Conservation (phyloP, 306 rosid genomes). For the Sicyos baderoa region DNA sequence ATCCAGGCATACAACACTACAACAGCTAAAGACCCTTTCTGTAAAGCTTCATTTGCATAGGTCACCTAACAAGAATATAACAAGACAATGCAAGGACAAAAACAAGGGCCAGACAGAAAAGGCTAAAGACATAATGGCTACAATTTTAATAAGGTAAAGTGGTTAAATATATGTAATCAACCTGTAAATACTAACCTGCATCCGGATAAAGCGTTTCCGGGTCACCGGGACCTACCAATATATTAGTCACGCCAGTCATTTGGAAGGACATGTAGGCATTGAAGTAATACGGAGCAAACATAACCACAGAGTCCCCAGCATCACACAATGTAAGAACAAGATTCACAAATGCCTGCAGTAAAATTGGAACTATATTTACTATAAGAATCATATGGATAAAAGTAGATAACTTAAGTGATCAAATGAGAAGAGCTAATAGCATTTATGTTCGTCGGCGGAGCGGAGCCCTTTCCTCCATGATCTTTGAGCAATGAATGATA, state of each 20-base stretch:
- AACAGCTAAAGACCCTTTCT: not conserved
- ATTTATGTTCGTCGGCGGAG: not conserved
- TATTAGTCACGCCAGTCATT: conserved; percentile 86
- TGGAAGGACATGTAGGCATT: conserved; percentile 87
- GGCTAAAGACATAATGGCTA: not conserved
- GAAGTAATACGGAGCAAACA: conserved; percentile 95
- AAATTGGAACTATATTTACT: not conserved
- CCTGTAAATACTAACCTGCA: conserved; percentile 45
- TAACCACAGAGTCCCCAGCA: conserved; percentile 76
- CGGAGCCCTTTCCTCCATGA: not conserved
- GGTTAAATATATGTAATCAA: not conserved
- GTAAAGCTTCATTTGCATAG: not conserved
- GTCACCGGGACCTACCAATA: conserved; percentile 73
- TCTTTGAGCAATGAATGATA: not conserved
- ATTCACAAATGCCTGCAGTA: conserved; percentile 88
- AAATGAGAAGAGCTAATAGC: not conserved
- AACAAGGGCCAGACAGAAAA: not conserved
- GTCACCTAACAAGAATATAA: not conserved
- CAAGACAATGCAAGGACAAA: not conserved
- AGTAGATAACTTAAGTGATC: not conserved
- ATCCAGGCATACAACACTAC: not conserved
- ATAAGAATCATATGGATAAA: not conserved
- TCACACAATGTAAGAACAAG: conserved; percentile 92
- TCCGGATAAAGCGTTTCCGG: conserved; percentile 79
- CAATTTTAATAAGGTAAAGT: not conserved